Evolutionary conservation across 148 eudicot genomes (phyloP), one percentile per base, ranked within the genome.

Genomic region (Spergularia bocconei): DNA sequence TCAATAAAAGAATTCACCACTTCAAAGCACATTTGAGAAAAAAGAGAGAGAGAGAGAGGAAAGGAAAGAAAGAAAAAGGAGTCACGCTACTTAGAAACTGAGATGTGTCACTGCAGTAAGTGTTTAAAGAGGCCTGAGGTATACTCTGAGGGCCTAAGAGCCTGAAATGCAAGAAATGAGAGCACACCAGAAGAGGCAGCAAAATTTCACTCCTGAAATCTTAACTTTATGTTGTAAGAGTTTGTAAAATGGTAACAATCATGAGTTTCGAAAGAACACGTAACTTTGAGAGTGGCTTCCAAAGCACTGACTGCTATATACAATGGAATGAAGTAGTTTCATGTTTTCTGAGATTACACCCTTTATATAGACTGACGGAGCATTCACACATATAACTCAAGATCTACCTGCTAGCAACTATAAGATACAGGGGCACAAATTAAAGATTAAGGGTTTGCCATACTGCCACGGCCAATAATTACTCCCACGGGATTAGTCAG

Each of bases 291-390:
- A 63, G 48, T 21, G 19, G 25, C 41, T 69, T 51, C 4, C 19
- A 51, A 13, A 63, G 25, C 58, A 52, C 39, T 21, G 39, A 23
- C 38, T 67, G 71, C 71, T 19, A 51, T 23, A 23, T 38, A 69
- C 23, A 50, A 25, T 51, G 57, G 41, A 68, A 58, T 36, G 10
- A 58, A 41, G 20, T n/a, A 56, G 9, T 73, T 23, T 73, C 20
- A 15, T 25, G 47, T 73, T 23, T 72, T 39, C 17, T 38, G 23
- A 74, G 14, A 67, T 23, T 33, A 55, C 53, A 66, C 8, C 48
- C 48, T 29, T 47, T 76, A 53, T 47, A 17, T 38, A 41, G 54
- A 67, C 20, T 15, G 72, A 74, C 41, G 17, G 17, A 63, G 63
- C 13, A 53, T 57, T 47, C 33, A 13, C 21, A 11, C 41, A 54